These are phyloP conservation scores for Suhomyces anneliseae DNA, from an alignment of 1,139 yeast species.

Conservation along the genomic window DNA sequence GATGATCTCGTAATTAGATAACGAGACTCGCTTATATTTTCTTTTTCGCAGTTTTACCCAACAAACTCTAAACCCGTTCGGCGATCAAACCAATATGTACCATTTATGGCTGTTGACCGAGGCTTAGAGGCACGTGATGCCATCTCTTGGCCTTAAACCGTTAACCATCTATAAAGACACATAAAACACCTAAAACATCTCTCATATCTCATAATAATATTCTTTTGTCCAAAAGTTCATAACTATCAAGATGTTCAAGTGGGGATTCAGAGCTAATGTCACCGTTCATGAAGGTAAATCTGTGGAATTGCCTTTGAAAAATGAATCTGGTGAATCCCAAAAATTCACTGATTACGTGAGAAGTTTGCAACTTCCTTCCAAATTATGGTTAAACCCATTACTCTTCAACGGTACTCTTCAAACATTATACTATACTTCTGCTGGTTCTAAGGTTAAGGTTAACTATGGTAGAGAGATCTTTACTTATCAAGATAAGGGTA, in stretches of 20 bases:
- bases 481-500: constrained; percentile 61
- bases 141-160: neutral
- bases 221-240: too few relatives aligned
- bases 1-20: too few relatives aligned
- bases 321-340: constrained; percentile 14
- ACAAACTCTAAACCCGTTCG: neutral
- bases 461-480: constrained; percentile 78
- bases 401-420: constrained; percentile 76
- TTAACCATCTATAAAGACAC: too few relatives aligned
- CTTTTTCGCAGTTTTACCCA: too few relatives aligned
- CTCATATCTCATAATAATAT: too few relatives aligned
- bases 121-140: neutral
- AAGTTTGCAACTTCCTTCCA: constrained; percentile 24
- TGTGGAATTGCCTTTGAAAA: constrained; percentile 18
- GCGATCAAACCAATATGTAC: neutral
- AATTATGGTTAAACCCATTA: constrained; percentile 60
- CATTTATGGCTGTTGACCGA: neutral
- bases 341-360: constrained; percentile 26
- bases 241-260: constrained; percentile 16
- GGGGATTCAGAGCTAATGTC: constrained; percentile 45
- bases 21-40: too few relatives aligned
- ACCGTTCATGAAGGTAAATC: constrained; percentile 28
- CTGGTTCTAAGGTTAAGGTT: constrained; percentile 52
- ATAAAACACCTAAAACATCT: too few relatives aligned
- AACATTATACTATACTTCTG: constrained; percentile 63